Evolutionary conservation across 2,329 filamentous ascomycete species (phyloP).

Genomic region (Diaporthe caulivora): DNA sequence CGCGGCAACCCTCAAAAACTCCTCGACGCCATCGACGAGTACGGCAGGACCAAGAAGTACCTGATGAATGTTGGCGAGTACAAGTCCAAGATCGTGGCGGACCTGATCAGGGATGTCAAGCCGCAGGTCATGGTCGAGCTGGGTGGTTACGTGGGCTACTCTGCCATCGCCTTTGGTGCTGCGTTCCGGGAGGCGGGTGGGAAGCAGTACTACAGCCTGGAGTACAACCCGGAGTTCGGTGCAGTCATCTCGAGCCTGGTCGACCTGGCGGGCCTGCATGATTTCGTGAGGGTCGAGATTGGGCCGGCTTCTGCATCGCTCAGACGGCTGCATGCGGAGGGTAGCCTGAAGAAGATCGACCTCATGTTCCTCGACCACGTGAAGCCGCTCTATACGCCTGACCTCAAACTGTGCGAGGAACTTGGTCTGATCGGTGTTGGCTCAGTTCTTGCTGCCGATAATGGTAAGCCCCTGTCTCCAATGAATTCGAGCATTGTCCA

Average conservation of each 20-base stretch:
- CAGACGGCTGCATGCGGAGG: constrained; percentile 66
- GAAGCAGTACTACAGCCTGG: constrained; percentile 76
- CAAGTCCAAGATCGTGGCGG: constrained; percentile 78
- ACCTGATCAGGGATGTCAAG: constrained; percentile 75
- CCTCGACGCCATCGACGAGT: constrained; percentile 79
- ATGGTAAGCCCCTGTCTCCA: constrained; percentile 52
- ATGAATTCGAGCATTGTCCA: no score
- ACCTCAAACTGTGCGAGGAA: constrained; percentile 82
- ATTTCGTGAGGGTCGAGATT: constrained; percentile 77
- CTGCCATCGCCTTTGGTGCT: constrained; percentile 79
- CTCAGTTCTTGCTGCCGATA: constrained; percentile 75
- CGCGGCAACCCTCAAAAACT: constrained; percentile 74
- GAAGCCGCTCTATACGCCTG: constrained; percentile 80
- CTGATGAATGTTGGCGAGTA: constrained; percentile 85
- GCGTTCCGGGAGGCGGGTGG: constrained; percentile 74
- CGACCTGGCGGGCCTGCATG: constrained; percentile 78
- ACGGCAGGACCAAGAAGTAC: constrained; percentile 69
- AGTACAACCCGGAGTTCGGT: constrained; percentile 80
- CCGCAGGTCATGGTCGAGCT: constrained; percentile 69
- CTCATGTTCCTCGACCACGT: constrained; percentile 85
- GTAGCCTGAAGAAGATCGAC: constrained; percentile 71
- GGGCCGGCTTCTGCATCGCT: constrained; percentile 77
- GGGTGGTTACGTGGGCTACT: constrained; percentile 86
- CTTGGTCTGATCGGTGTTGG: constrained; percentile 74
- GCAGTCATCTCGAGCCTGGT: constrained; percentile 77